Conservation (phyloP, 2,329 filamentous ascomycete genomes). For the Fusarium staphyleae region DNA sequence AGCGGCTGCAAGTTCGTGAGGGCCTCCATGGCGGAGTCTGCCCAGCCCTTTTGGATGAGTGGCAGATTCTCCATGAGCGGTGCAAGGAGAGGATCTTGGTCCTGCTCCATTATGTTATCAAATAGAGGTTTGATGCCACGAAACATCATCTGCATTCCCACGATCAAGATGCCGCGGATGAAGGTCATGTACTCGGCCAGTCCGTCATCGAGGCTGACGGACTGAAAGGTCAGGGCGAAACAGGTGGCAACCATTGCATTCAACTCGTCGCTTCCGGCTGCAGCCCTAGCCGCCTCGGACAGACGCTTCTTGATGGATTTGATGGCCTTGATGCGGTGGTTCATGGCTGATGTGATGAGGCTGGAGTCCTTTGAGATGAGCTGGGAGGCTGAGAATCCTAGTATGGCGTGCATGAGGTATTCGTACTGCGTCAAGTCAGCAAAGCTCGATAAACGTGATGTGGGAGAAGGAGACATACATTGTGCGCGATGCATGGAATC, state of each 20-base stretch:
- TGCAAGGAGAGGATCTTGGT: slow-evolving; percentile 51
- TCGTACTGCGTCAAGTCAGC: slow-evolving; percentile 56
- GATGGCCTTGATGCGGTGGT: slow-evolving; percentile 71
- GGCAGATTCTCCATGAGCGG: slow-evolving; percentile 56
- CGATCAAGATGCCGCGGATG: slow-evolving; percentile 62
- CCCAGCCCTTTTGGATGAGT: slow-evolving; percentile 54
- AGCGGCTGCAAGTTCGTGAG: slow-evolving; percentile 54
- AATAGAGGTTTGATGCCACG: slow-evolving; percentile 60
- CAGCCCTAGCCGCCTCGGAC: slow-evolving; percentile 50
- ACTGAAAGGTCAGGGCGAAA: slow-evolving; percentile 66
- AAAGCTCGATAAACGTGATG: neutral
- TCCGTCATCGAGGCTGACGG: slow-evolving; percentile 63
- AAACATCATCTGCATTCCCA: slow-evolving; percentile 61
- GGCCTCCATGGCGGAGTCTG: slow-evolving; percentile 54
- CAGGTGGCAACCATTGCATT: slow-evolving; percentile 67
- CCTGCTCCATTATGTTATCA: slow-evolving; percentile 52
- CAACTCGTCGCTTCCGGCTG: slow-evolving; percentile 58
- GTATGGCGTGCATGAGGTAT: slow-evolving; percentile 74
- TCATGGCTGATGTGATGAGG: slow-evolving; percentile 65
- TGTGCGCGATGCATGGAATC: slow-evolving; percentile 71
- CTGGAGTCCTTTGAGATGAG: slow-evolving; percentile 59
- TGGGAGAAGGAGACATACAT: slow-evolving; percentile 51
- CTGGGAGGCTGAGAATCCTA: slow-evolving; percentile 72
- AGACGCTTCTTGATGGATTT: slow-evolving; percentile 65
- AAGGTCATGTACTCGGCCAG: slow-evolving; percentile 68